These are phyloP conservation scores for Neofusicoccum cordaticola DNA, from an alignment of 2,329 filamentous ascomycete genomes.

Conservation along the genomic window DNA sequence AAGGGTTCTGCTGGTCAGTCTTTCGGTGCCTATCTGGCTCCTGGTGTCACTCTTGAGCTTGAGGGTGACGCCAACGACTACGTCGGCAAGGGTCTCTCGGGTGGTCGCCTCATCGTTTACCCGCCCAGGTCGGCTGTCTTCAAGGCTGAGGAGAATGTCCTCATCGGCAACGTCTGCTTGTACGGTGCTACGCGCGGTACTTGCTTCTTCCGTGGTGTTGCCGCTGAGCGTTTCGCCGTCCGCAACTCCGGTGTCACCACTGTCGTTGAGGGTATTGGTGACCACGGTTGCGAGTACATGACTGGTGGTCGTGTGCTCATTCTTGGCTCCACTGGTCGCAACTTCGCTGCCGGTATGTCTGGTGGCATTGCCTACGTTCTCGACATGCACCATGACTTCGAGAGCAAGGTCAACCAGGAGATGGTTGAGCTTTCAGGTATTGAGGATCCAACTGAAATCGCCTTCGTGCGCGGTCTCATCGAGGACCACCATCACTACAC, in stretches of 20 bases:
- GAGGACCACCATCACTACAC: slow-evolving; percentile 99
- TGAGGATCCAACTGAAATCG: slow-evolving; percentile 83
- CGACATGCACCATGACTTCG: slow-evolving; percentile 84
- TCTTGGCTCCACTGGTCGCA: slow-evolving; percentile 85
- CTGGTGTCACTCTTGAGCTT: slow-evolving; percentile 89
- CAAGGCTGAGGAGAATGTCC: slow-evolving; percentile 93
- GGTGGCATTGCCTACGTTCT: slow-evolving; percentile 95
- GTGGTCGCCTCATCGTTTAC: slow-evolving; percentile 89
- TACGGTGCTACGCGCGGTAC: slow-evolving; percentile 90
- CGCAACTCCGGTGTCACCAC: slow-evolving; percentile 94
- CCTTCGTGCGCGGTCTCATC: slow-evolving; percentile 83
- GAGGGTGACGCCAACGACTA: slow-evolving; percentile 97
- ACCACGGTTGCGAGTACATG: slow-evolving; percentile 99
- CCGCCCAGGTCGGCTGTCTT: slow-evolving; percentile 86
- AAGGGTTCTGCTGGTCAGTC: slow-evolving; percentile 96
- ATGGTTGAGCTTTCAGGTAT: slow-evolving; percentile 90
- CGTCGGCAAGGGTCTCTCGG: slow-evolving; percentile 91
- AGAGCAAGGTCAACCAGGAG: slow-evolving; percentile 91
- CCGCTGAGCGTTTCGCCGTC: slow-evolving; percentile 93
- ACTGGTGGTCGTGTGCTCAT: slow-evolving; percentile 88
- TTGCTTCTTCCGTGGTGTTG: slow-evolving; percentile 95
- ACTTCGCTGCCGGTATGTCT: slow-evolving; percentile 98
- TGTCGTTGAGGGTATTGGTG: slow-evolving; percentile 94
- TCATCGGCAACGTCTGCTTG: slow-evolving; percentile 91
- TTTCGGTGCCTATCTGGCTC: slow-evolving; percentile 89